Evolutionary conservation across 306 rosid species (phyloP).

Genomic region (Rosa lucieae): DNA sequence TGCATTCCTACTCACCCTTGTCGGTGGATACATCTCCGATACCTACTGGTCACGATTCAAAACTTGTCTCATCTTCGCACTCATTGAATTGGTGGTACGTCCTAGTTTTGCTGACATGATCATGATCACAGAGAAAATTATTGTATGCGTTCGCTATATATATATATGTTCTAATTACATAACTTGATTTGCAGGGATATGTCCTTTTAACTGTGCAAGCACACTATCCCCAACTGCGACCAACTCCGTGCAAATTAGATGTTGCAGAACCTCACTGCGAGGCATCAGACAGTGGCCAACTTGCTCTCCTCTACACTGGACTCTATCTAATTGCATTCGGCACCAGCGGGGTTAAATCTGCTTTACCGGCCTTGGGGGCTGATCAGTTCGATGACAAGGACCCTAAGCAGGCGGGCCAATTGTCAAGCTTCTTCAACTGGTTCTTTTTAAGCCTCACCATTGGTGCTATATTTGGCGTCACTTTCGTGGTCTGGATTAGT

Average conservation of each 20-base stretch:
- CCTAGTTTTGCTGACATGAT: neutral
- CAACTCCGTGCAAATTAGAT: constrained; percentile 48
- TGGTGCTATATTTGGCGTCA: constrained; percentile 69
- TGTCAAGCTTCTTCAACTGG: constrained; percentile 90
- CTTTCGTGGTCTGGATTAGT: constrained; percentile 60
- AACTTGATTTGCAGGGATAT: constrained; percentile 51
- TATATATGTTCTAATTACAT: neutral
- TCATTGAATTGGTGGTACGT: constrained; percentile 61
- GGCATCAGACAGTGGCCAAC: constrained; percentile 36
- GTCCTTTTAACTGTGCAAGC: constrained; percentile 66
- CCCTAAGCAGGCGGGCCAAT: constrained; percentile 55
- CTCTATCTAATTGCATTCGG: constrained; percentile 77
- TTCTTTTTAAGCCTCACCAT: constrained; percentile 66
- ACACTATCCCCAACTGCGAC: constrained; percentile 50
- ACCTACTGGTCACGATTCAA: constrained; percentile 76
- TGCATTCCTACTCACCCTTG: constrained; percentile 56
- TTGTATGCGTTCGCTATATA: no score
- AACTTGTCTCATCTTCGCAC: constrained; percentile 54
- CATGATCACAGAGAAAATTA: neutral
- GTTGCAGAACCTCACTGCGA: constrained; percentile 42
- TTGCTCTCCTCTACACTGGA: constrained; percentile 57
- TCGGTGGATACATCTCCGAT: constrained; percentile 73
- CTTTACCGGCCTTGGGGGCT: constrained; percentile 78
- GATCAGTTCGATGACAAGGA: constrained; percentile 70
- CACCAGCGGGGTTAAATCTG: constrained; percentile 67